phyloP scores from a whole-genome alignment of 768 basidiomycete genomes.

The Cystofilobasidium macerans region DNA sequence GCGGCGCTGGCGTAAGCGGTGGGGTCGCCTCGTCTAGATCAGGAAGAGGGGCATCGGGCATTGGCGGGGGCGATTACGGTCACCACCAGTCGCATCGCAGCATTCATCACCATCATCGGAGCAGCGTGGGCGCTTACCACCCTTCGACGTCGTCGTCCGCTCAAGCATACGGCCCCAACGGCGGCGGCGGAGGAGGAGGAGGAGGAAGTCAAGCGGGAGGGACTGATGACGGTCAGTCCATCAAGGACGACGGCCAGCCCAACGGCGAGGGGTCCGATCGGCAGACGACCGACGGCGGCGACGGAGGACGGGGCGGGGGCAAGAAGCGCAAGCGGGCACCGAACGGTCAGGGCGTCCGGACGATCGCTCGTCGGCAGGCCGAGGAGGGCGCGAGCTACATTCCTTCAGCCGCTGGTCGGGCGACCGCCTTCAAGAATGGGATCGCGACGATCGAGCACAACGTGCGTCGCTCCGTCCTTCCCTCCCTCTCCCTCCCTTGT shows the following conservation, averaged over 20 bases:
- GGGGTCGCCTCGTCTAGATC: too few relatives aligned
- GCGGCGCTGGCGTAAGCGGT: background rate
- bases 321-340: conserved; percentile 5
- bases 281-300: background rate
- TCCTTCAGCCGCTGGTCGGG: background rate
- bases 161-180: background rate
- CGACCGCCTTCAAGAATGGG: conserved; percentile 5
- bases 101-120: background rate
- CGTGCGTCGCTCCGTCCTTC: background rate
- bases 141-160: background rate
- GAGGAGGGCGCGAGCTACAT: background rate
- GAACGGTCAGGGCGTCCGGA: conserved; percentile 1
- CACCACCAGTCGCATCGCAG: background rate
- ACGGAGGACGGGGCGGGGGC: background rate
- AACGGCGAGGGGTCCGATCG: background rate
- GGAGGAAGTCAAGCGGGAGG: background rate
- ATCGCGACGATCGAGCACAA: conserved; percentile 9
- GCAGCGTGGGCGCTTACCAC: too few relatives aligned
- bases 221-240: background rate
- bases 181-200: background rate
- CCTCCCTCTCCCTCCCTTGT: background rate
- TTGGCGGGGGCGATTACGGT: background rate
- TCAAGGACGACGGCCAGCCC: background rate
- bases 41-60: too few relatives aligned
- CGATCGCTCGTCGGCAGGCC: background rate